Base-by-base conservation (phyloP, 169 alveolate species). In the Plasmodium adleri region DNA sequence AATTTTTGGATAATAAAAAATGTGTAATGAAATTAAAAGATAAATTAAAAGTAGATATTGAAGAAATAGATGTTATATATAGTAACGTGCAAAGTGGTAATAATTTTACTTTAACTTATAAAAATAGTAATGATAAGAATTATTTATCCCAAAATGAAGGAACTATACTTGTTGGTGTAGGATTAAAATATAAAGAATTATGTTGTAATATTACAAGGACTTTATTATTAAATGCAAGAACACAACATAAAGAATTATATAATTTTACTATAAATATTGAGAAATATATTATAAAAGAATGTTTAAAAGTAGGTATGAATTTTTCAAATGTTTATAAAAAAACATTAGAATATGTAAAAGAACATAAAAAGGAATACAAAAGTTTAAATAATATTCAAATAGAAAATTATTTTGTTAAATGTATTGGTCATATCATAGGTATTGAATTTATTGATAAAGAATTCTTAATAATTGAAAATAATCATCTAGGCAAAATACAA, bases 341-440 rank as follows among this genome's bases (percentile, higher is more conserved):
- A 26, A 95, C 93, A 10, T 28, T 91, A 52, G 73, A 72, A 22
- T 92, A 45, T 56, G 91, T 94, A 15, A 72, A 63, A 50, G 72
- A 76, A 43, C 93, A 94, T 59, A 83, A 83, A 54, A 43, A 56
- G 39, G 83, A 70, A 2, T 83, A 59, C 24, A 9, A 13, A 0
- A 83, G 67, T 2, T 26, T 83, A 26, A 26, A 22, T 17, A 17
- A 22, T 56, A 59, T 83, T 8, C 13, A 68, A 28, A n/a, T 83
- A n/a, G 94, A 88, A 64, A 68, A 87, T 22, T 93, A 95, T 72
- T 71, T 96, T 75, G 95, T 94, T 12, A 96, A 93, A 87, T 90
- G 92, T 32, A 54, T 95, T 22, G 98, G 98, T 1, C 98, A 96
- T 68, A 86, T 95, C 7, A 94, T 96, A 22, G 98, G 98, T n/a